Conservation (phyloP, 2,329 filamentous ascomycete species). For the Aspergillus texensis region DNA sequence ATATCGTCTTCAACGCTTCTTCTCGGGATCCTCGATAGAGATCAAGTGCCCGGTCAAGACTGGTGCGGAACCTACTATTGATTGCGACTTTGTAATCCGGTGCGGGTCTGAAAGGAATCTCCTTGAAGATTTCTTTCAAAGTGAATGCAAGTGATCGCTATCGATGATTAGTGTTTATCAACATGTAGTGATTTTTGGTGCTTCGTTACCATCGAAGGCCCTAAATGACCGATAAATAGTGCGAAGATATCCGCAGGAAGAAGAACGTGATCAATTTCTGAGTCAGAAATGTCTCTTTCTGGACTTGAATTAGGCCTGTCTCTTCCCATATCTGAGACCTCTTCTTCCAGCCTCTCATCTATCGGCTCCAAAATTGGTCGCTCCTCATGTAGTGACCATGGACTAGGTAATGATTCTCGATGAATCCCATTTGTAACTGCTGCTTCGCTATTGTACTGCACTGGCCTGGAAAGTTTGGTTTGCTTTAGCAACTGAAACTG, state of each 20-base stretch:
- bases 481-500: constrained; percentile 85
- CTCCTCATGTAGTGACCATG: constrained; percentile 45
- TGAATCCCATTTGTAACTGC: constrained; percentile 21
- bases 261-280: constrained; percentile 20
- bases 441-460: constrained; percentile 17
- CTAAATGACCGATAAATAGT: constrained; percentile 83
- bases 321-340: constrained; percentile 34
- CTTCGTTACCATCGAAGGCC: constrained; percentile 74
- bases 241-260: constrained; percentile 82
- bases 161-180: constrained; percentile 11
- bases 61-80: constrained; percentile 78
- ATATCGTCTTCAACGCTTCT: constrained; percentile 76
- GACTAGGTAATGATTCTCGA: constrained; percentile 26
- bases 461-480: constrained; percentile 33
- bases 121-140: constrained; percentile 81
- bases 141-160: constrained; percentile 90
- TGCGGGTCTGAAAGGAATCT: constrained; percentile 75
- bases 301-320: constrained; percentile 7
- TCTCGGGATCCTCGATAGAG: constrained; percentile 77
- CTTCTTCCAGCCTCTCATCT: constrained; percentile 63
- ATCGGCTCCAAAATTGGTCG: constrained; percentile 60
- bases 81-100: constrained; percentile 70
- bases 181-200: neutral
- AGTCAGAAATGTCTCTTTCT: constrained; percentile 15
- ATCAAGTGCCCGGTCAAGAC: constrained; percentile 76